phyloP scores from a whole-genome alignment of 2,329 filamentous ascomycete genomes.

The Capronia americana region DNA sequence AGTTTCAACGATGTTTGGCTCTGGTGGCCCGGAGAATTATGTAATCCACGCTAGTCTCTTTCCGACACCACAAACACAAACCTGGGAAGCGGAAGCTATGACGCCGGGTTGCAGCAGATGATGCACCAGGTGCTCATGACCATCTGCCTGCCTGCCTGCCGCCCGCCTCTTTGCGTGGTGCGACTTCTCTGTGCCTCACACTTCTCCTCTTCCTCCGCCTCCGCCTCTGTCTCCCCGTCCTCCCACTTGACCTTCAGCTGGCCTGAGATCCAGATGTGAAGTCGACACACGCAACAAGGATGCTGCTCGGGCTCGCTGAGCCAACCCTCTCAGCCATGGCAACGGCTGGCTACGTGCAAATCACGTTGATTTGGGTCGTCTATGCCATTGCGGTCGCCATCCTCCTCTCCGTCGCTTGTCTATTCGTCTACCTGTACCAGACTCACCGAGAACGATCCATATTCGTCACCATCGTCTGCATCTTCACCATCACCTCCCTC shows the following conservation, averaged over 20 bases:
- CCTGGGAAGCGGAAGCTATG: slow-evolving; percentile 13
- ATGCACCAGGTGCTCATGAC: not conserved
- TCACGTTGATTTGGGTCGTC: slow-evolving; percentile 90
- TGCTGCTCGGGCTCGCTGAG: slow-evolving; percentile 8
- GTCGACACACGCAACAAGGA: not conserved
- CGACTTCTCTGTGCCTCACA: not conserved
- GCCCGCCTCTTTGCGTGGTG: too few relatives aligned
- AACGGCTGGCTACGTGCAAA: slow-evolving; percentile 69
- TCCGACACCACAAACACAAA: not conserved
- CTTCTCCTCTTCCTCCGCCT: not conserved
- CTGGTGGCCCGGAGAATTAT: not conserved
- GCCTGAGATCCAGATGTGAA: slow-evolving; percentile 14
- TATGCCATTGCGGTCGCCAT: slow-evolving; percentile 83
- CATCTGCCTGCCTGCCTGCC: not conserved
- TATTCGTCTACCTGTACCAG: slow-evolving; percentile 93
- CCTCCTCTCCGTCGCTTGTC: slow-evolving; percentile 75
- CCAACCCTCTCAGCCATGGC: slow-evolving; percentile 56
- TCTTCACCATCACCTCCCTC: slow-evolving; percentile 83
- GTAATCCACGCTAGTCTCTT: slow-evolving; percentile 1
- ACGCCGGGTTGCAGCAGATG: slow-evolving; percentile 3
- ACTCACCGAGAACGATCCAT: slow-evolving; percentile 83
- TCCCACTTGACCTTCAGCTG: slow-evolving; percentile 10
- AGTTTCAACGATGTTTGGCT: not conserved
- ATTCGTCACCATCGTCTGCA: slow-evolving; percentile 81
- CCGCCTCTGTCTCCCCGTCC: not conserved